Base-by-base conservation (phyloP, 345 rosid genomes). In the Gossypium turneri region DNA sequence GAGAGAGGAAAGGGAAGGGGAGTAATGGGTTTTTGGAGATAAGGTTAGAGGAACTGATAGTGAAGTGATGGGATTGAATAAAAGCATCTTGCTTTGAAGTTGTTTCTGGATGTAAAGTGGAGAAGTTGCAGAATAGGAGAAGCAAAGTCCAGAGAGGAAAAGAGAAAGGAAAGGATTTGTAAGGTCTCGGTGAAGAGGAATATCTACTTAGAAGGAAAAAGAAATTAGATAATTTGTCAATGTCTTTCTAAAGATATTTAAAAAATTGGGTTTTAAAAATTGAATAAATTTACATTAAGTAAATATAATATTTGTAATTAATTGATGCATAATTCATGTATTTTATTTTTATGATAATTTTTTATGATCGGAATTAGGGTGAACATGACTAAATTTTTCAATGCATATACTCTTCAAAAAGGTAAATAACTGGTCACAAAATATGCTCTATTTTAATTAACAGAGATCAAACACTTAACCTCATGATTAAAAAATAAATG, bases 11-110 rank as follows among this genome's bases (percentile, higher is more conserved):
- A 51, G 78, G 15, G 71, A 50, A 59, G 72, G 79, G 52, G 79
- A 73, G 63, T 65, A 16, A 53, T n/a, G 64, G 73, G 65, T 55
- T 66, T 44, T 56, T n/a, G 13, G 52, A 55, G 64, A 75, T 75
- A 78, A 74, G 52, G 76, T 50, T 64, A 74, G 70, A 48, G 85
- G 71, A 75, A 85, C 56, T 17, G 75, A 58, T 56, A 84, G 82
- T 55, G 72, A 19, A 70, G 84, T 41, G 67, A 81, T 65, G 73
- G 77, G 83, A 73, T 77, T 82, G 73, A 86, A 82, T 75, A 87
- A 52, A 29, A 70, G 47, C 73, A 70, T 70, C 47, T 11, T 68
- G 56, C 10, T 48, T 15, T 15, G 58, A 20, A 44, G 69, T 10
- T 43, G 27, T 9, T 6, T 68, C 27, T 78, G 76, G 89, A 58